These are phyloP conservation scores for Pythium plurisporium DNA, from an alignment of 352 stramenopile species.

Conservation along the genomic window DNA sequence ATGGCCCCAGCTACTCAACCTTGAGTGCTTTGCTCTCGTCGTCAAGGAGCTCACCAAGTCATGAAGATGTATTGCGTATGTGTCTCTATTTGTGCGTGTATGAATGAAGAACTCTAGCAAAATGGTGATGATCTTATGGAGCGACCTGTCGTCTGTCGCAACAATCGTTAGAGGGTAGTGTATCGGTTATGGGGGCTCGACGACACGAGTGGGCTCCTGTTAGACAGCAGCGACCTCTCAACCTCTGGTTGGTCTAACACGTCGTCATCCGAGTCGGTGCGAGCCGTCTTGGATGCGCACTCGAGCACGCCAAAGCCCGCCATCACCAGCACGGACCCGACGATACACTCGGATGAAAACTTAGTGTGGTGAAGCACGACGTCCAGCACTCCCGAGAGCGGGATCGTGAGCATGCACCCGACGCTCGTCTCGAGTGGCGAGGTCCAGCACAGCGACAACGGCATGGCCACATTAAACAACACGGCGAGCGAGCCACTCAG, in stretches of 20 bases:
- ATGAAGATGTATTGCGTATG: neutral
- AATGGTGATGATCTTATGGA: neutral
- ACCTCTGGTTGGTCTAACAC: conserved; percentile 4
- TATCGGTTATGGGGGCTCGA: neutral
- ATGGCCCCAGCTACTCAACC: neutral
- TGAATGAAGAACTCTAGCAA: too few species aligned
- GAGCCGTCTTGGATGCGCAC: conserved; percentile 13
- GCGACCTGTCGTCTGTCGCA: neutral
- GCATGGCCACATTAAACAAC: conserved; percentile 36
- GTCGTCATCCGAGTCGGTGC: neutral
- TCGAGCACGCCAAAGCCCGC: conserved; percentile 33
- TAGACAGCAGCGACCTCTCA: conserved; percentile 4
- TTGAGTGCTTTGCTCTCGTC: conserved; percentile 4
- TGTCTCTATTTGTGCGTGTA: conserved; percentile 5
- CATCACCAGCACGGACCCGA: conserved; percentile 45
- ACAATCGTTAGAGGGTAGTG: conserved; percentile 1
- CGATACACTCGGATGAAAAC: conserved; percentile 46
- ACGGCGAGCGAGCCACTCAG: conserved; percentile 32
- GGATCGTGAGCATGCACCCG: conserved; percentile 55
- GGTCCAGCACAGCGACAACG: conserved; percentile 47
- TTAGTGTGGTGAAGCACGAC: conserved; percentile 36
- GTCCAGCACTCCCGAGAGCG: conserved; percentile 43
- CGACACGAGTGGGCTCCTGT: neutral
- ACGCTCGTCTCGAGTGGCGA: conserved; percentile 53
- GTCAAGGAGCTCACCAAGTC: neutral